phyloP scores from a whole-genome alignment of 441 rosid genomes.

The Croton laevigatus region DNA sequence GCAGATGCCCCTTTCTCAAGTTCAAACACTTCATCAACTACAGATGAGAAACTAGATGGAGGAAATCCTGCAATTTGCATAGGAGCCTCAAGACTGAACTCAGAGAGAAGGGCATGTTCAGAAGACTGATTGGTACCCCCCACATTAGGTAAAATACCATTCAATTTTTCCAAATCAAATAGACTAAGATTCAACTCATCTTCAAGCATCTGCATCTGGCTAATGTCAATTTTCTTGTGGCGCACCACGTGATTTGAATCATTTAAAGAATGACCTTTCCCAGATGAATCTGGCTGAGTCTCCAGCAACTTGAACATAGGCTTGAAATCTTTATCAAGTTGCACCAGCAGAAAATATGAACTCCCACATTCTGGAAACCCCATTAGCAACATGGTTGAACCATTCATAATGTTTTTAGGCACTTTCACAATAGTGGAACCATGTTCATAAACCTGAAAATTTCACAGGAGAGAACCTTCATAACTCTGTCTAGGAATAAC shows the following conservation, averaged over 20 bases:
- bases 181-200: slow-evolving; percentile 77
- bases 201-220: slow-evolving; percentile 82
- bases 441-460: slow-evolving; percentile 80
- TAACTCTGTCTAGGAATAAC: slow-evolving; percentile 13
- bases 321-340: slow-evolving; percentile 89
- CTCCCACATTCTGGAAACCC: slow-evolving; percentile 91
- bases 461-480: slow-evolving; percentile 22
- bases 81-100: slow-evolving; percentile 49
- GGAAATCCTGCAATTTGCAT: slow-evolving; percentile 52
- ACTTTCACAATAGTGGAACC: slow-evolving; percentile 65
- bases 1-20: slow-evolving; percentile 61
- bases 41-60: slow-evolving; percentile 71
- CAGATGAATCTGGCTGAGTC: slow-evolving; percentile 52
- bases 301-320: slow-evolving; percentile 82
- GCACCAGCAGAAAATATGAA: slow-evolving; percentile 85
- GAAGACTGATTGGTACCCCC: slow-evolving; percentile 46
- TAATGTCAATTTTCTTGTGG: slow-evolving; percentile 65
- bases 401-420: slow-evolving; percentile 62
- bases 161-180: slow-evolving; percentile 50
- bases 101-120: slow-evolving; percentile 59
- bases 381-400: slow-evolving; percentile 65
- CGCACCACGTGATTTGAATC: slow-evolving; percentile 62
- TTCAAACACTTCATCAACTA: slow-evolving; percentile 95
- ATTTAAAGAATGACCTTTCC: slow-evolving; percentile 46
- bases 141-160: slow-evolving; percentile 42